phyloP scores from a whole-genome alignment of 2,329 filamentous ascomycete species.

The Talaromyces sp. region DNA sequence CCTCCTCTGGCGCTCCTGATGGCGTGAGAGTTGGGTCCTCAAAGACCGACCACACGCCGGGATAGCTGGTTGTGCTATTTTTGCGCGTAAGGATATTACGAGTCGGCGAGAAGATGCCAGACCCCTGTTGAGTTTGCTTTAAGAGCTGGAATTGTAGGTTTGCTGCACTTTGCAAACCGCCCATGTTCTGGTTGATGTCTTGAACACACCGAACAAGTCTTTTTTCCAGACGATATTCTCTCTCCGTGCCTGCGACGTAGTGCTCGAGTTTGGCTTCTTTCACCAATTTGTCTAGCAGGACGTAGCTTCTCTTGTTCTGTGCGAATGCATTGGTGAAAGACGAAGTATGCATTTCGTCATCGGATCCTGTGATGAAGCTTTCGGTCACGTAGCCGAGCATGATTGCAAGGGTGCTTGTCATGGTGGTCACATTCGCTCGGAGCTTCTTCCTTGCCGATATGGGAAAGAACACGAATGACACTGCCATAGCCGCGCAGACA shows the following conservation, averaged over 20 bases:
- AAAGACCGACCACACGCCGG: slow-evolving; percentile 34
- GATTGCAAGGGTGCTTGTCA: slow-evolving; percentile 72
- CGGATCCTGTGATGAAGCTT: slow-evolving; percentile 78
- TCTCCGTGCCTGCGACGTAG: slow-evolving; percentile 75
- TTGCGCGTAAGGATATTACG: slow-evolving; percentile 2
- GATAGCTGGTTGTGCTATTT: slow-evolving; percentile 30
- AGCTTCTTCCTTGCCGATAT: slow-evolving; percentile 73
- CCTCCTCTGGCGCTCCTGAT: slow-evolving; percentile 61
- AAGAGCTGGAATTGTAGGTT: slow-evolving; percentile 84
- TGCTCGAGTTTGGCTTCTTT: slow-evolving; percentile 88
- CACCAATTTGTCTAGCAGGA: slow-evolving; percentile 71
- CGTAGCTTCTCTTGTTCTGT: slow-evolving; percentile 66
- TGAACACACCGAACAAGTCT: slow-evolving; percentile 81
- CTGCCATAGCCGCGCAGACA: slow-evolving; percentile 66
- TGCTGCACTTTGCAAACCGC: slow-evolving; percentile 84
- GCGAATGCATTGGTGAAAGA: slow-evolving; percentile 63
- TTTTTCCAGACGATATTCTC: slow-evolving; percentile 74
- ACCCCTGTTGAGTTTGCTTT: slow-evolving; percentile 51
- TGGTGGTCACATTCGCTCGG: slow-evolving; percentile 69
- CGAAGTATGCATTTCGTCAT: slow-evolving; percentile 69
- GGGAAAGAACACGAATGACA: slow-evolving; percentile 76
- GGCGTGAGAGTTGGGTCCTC: slow-evolving; percentile 55
- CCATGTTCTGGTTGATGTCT: slow-evolving; percentile 80
- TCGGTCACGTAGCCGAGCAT: slow-evolving; percentile 79
- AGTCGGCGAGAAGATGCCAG: neutral